Conservation (phyloP, 2,329 filamentous ascomycete species). For the Fusarium heterosporum region DNA sequence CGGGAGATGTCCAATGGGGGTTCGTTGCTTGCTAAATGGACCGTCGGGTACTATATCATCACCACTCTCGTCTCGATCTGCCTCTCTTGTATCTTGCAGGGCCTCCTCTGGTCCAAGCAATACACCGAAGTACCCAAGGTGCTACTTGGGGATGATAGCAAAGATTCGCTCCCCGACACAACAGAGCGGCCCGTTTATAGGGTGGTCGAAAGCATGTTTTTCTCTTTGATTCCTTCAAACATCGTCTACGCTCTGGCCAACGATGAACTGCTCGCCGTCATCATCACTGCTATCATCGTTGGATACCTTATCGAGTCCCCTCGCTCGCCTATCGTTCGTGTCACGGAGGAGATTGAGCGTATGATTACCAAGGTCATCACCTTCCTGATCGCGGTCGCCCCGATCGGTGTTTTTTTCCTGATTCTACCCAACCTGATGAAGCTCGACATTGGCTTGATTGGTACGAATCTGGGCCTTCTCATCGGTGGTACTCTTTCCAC, state of each 20-base stretch:
- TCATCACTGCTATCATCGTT: constrained; percentile 60
- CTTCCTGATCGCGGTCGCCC: constrained; percentile 61
- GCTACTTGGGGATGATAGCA: constrained; percentile 42
- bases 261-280: constrained; percentile 59
- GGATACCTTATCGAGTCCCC: constrained; percentile 58
- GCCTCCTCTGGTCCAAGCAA: constrained; percentile 60
- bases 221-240: constrained; percentile 63
- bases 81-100: constrained; percentile 59
- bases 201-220: constrained; percentile 61
- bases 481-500: constrained; percentile 60
- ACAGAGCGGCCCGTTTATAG: constrained; percentile 55
- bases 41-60: constrained; percentile 61
- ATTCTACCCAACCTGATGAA: constrained; percentile 64
- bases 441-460: constrained; percentile 61
- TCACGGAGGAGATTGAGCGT: constrained; percentile 60
- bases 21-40: constrained; percentile 60
- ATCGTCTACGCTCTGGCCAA: constrained; percentile 60
- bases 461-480: constrained; percentile 61
- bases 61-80: constrained; percentile 64
- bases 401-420: constrained; percentile 65
- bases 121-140: constrained; percentile 55
- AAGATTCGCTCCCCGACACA: constrained; percentile 34
- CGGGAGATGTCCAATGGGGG: constrained; percentile 59
- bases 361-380: constrained; percentile 61
- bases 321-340: constrained; percentile 55